Evolutionary conservation across 2,329 filamentous ascomycete genomes (phyloP).

Genomic region (Phaeophleospora eucalypticola): DNA sequence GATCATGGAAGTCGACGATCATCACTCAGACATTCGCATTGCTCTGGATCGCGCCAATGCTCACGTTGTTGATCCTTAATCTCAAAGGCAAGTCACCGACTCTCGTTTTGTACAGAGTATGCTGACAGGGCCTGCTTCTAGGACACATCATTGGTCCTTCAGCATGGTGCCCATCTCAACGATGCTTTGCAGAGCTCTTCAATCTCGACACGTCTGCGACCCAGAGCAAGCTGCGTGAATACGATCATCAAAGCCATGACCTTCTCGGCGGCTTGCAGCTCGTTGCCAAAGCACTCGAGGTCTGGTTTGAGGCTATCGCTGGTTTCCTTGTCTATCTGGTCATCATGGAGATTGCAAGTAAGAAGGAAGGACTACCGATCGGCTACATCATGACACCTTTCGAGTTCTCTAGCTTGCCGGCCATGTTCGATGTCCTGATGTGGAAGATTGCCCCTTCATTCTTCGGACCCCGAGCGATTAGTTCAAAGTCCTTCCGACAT

Average conservation of each 20-base stretch:
- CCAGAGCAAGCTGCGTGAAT: neutral
- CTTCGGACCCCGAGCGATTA: conserved; percentile 3
- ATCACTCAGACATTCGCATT: no score
- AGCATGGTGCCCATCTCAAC: conserved; percentile 25
- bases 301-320: conserved; percentile 28
- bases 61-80: no score
- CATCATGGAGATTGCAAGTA: conserved; percentile 20
- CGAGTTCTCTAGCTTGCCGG: conserved; percentile 22
- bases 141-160: conserved; percentile 27
- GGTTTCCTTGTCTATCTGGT: conserved; percentile 23
- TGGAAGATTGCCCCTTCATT: conserved; percentile 17
- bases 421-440: conserved; percentile 20
- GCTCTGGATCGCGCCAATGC: no score
- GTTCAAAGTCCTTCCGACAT: conserved; percentile 4
- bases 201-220: neutral
- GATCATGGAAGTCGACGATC: no score
- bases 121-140: no score
- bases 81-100: no score
- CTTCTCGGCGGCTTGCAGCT: conserved; percentile 25
- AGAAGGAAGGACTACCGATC: conserved; percentile 20
- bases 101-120: no score
- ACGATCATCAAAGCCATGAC: conserved; percentile 1
- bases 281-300: conserved; percentile 25
- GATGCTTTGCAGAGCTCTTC: conserved; percentile 14
- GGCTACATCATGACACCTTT: conserved; percentile 22